Percentiles rank a stretch among this genome's conserved stretches.
These are phyloP conservation scores for Fonsecaea monophora DNA, from an alignment of 2,329 filamentous ascomycete genomes.

Conservation along the genomic window DNA sequence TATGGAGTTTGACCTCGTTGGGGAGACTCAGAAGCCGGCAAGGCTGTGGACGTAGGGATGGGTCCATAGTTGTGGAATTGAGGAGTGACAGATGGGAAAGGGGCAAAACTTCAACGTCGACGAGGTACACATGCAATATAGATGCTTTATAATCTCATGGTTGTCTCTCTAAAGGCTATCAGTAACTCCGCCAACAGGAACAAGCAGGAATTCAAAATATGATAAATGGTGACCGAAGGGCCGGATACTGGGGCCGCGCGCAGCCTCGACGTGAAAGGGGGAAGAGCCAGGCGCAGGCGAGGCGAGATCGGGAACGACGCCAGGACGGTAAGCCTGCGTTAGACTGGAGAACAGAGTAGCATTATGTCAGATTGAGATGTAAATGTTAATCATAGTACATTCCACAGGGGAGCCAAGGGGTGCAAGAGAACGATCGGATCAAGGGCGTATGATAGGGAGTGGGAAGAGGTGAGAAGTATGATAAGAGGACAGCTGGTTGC, in stretches of 20 bases:
- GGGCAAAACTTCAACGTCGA: background rate
- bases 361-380: slow-evolving; percentile 1
- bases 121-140: background rate
- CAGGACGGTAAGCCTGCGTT: background rate
- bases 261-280: background rate
- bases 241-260: background rate
- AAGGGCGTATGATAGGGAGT: background rate
- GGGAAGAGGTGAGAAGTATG: background rate
- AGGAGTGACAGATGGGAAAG: background rate
- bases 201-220: background rate
- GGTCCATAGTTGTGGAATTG: slow-evolving; percentile 22
- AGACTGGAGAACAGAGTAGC: background rate
- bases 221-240: slow-evolving; percentile 2
- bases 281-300: background rate
- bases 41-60: slow-evolving; percentile 26
- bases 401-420: background rate
- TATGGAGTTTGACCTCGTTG: slow-evolving; percentile 38
- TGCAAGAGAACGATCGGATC: background rate
- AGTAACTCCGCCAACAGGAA: background rate
- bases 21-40: slow-evolving; percentile 36
- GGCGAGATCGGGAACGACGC: background rate
- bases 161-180: background rate
- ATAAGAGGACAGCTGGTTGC: background rate
- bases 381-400: background rate
- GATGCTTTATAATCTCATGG: background rate